Percentiles rank a stretch among this genome's conserved stretches.
Conservation (phyloP, 2,329 filamentous ascomycete species). For the Alternaria gansuensis region DNA sequence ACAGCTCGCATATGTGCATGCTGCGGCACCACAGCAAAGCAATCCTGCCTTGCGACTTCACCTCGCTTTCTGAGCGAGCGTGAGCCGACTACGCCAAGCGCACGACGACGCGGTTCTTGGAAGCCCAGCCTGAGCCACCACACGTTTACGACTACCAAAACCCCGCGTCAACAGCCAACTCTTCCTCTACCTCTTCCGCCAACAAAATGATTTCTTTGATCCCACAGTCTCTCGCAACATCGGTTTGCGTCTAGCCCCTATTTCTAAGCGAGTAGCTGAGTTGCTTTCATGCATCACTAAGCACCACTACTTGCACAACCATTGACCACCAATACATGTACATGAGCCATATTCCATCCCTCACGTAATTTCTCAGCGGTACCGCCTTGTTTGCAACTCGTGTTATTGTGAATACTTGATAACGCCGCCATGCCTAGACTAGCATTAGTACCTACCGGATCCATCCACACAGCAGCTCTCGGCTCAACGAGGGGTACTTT, state of each 20-base stretch:
- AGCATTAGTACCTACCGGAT: not conserved
- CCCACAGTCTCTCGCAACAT: not conserved
- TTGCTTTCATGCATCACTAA: constrained; percentile 23
- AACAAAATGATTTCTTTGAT: not conserved
- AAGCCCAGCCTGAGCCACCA: constrained; percentile 18
- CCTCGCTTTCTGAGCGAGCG: constrained; percentile 14
- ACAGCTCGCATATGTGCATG: constrained; percentile 17
- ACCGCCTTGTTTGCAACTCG: not conserved
- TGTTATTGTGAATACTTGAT: not conserved
- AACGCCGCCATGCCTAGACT: constrained; percentile 1
- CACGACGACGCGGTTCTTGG: not conserved
- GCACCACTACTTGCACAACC: constrained; percentile 9
- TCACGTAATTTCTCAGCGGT: not conserved
- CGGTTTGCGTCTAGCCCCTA: constrained; percentile 5
- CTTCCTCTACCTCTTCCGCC: constrained; percentile 17
- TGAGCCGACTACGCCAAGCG: constrained; percentile 21
- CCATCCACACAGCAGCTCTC: not conserved
- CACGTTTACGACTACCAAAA: constrained; percentile 6
- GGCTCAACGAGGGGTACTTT: not conserved
- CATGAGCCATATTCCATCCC: not conserved
- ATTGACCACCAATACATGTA: constrained; percentile 10
- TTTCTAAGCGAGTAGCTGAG: constrained; percentile 24
- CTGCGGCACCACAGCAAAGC: constrained; percentile 25
- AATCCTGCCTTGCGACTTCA: constrained; percentile 21
- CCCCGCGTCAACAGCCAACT: constrained; percentile 7